Evolutionary conservation across 1,284 basidiomycete genomes (phyloP), one percentile per base, ranked within the genome.

Genomic region (Ustilago hordei): DNA sequence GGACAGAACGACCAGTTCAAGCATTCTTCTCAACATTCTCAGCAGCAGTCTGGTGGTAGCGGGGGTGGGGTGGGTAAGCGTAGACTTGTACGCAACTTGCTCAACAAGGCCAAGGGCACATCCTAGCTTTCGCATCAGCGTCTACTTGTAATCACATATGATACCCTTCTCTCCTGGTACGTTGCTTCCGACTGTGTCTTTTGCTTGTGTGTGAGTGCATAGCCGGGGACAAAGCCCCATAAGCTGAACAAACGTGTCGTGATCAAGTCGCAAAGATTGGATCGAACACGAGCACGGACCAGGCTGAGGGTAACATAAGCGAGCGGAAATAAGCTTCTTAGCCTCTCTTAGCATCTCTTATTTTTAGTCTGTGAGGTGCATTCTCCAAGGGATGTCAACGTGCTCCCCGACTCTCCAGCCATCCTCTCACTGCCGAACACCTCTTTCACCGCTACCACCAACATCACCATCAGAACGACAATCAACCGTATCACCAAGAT

Each of bases 31-130:
- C 23, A 61, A 28, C 23, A 28, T 6, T 54, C 55, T 31, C 60
- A 32, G 32, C 36, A 32, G 2, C 31, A 31, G 8, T n/a, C 35
- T 15, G 13, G 53, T 12, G 19, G 36, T 19, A 43, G 32, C 28
- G 54, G 58, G 6, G 34, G 23, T 32, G 54, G 58, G 6, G 34
- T 55, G 5, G 60, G 58, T 0, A 67, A 65, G 50, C 71, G 71
- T 17, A 32, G 75, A 36, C 55, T 77, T 13, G 65, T 77, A 13
- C 69, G 71, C 31, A 74, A 61, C n/a, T 50, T 78, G 11, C 36
- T 78, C 12, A 70, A 53, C 45, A 74, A 74, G 45, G 72, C 72
- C 11, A 78, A 78, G 28, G 73, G 73, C 36, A 32, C 54, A n/a
- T 63, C 60, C 28, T 64, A 59, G 55, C 55, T 28, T 41, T 13